Evolutionary conservation across 2,329 filamentous ascomycete species (phyloP).

Genomic region (Fusarium sarcochroum): DNA sequence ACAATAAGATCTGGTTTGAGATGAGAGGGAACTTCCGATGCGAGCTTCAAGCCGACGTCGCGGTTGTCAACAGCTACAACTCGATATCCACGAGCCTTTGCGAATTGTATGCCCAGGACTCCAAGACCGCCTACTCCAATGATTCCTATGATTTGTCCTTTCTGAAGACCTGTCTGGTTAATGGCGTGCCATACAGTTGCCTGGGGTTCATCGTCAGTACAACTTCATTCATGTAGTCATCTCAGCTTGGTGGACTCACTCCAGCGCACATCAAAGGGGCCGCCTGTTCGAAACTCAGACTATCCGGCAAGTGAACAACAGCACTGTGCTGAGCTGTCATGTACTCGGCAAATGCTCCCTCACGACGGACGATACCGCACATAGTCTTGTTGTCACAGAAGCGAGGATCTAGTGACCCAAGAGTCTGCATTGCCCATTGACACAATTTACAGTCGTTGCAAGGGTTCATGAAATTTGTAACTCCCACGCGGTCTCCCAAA

Average conservation of each 20-base stretch:
- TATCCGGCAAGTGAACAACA: conserved; percentile 26
- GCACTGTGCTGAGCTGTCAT: conserved; percentile 34
- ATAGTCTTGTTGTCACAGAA: conserved; percentile 40
- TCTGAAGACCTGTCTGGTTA: conserved; percentile 15
- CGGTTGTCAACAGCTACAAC: conserved; percentile 49
- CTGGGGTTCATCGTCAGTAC: conserved; percentile 6
- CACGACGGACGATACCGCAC: conserved; percentile 26
- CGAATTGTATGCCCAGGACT: conserved; percentile 47
- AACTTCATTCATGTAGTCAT: not conserved
- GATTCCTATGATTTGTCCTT: conserved; percentile 26
- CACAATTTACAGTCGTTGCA: conserved; percentile 34
- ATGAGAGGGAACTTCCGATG: conserved; percentile 32
- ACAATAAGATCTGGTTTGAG: conserved; percentile 38
- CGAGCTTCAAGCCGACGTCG: conserved; percentile 30
- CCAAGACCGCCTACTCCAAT: conserved; percentile 48
- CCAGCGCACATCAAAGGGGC: conserved; percentile 39
- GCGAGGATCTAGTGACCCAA: conserved; percentile 30
- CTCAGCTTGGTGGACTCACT: conserved; percentile 4
- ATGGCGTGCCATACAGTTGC: conserved; percentile 42
- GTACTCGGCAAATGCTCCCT: conserved; percentile 38
- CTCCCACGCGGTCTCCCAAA: conserved; percentile 34
- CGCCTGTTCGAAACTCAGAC: conserved; percentile 37
- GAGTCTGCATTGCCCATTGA: conserved; percentile 24
- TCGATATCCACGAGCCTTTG: conserved; percentile 47
- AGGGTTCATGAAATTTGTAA: conserved; percentile 39